Percentiles rank a stretch among this genome's conserved stretches.
Evolutionary conservation across 441 rosid species (phyloP).

Genomic region (Populus hybrid): DNA sequence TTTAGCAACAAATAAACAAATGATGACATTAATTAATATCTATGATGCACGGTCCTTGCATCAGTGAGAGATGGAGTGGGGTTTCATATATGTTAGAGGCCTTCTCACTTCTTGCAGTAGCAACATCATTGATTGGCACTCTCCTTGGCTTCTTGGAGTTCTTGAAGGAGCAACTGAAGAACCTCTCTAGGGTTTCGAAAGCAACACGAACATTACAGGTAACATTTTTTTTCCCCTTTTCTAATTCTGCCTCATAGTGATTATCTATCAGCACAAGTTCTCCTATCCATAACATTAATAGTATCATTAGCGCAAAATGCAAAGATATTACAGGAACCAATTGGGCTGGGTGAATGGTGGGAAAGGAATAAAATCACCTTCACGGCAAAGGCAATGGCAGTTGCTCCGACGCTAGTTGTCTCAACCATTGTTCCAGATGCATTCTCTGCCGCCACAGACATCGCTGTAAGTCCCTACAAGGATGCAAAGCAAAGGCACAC

Average conservation of each 20-base stretch:
- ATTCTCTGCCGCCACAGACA: constrained; percentile 58
- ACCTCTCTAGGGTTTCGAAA: constrained; percentile 13
- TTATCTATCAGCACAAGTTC: not conserved
- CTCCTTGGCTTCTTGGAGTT: constrained; percentile 60
- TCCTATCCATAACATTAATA: not conserved
- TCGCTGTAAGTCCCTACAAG: constrained; percentile 41
- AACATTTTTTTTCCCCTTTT: not conserved
- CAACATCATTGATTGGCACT: constrained; percentile 55
- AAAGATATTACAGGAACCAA: constrained; percentile 19
- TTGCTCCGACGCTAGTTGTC: constrained; percentile 44
- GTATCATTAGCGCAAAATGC: not conserved
- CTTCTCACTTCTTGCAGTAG: constrained; percentile 59
- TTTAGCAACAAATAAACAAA: not conserved
- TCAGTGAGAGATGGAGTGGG: constrained; percentile 48
- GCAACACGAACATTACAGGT: constrained; percentile 22
- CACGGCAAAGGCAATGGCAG: constrained; percentile 42
- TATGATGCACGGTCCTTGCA: not conserved
- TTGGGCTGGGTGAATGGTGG: constrained; percentile 32
- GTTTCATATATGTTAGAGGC: constrained; percentile 52
- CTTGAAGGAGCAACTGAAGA: constrained; percentile 56
- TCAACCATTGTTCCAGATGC: constrained; percentile 56
- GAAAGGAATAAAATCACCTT: constrained; percentile 37
- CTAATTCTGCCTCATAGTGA: not conserved
- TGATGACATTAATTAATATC: not conserved
- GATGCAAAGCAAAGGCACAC: not conserved